Conservation (phyloP, 2,329 filamentous ascomycete species). For the Epichloe scottii region DNA sequence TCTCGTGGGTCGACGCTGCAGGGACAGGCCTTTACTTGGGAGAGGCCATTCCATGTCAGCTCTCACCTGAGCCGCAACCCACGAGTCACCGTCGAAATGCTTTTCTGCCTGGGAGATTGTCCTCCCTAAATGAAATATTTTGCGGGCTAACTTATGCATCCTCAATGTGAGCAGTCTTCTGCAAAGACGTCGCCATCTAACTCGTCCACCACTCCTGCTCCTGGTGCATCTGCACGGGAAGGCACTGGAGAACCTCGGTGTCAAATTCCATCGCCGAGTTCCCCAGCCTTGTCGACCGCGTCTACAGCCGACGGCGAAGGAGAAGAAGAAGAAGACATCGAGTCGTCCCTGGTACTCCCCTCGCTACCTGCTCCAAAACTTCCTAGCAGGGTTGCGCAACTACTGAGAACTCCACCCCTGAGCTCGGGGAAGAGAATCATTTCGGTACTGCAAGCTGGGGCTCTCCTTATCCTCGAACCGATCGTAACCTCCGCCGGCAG, state of each 20-base stretch:
- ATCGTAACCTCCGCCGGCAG: constrained; percentile 34
- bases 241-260: constrained; percentile 28
- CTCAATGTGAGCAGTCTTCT: constrained; percentile 20
- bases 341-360: constrained; percentile 45
- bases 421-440: constrained; percentile 22
- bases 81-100: neutral
- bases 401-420: constrained; percentile 40
- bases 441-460: constrained; percentile 77
- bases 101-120: neutral
- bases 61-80: neutral
- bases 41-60: neutral
- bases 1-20: neutral
- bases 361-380: constrained; percentile 46
- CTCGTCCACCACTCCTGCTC: constrained; percentile 36
- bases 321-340: constrained; percentile 37
- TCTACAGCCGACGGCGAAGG: constrained; percentile 47
- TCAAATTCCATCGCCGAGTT: constrained; percentile 29
- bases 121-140: neutral
- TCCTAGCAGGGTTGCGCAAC: constrained; percentile 39
- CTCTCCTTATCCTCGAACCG: constrained; percentile 69
- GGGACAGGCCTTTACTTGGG: neutral
- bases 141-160: constrained; percentile 14
- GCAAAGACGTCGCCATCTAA: constrained; percentile 45
- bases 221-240: constrained; percentile 51
- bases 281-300: constrained; percentile 47